Percentiles rank a stretch among this genome's conserved stretches.
Conservation (phyloP, 352 stramenopile species). For the Globisporangium cylindrosporum region DNA sequence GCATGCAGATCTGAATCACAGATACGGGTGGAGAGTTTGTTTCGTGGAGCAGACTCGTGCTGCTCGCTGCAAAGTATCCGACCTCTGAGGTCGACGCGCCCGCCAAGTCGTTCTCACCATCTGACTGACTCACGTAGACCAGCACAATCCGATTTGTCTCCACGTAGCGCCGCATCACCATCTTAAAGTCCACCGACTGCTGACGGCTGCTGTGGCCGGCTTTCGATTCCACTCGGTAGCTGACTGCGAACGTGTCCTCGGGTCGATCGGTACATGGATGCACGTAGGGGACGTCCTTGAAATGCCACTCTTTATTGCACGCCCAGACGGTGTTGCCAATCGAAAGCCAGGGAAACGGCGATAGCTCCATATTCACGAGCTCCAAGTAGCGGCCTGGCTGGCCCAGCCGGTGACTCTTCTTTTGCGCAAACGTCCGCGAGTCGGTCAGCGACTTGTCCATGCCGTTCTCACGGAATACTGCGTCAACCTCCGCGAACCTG, state of each 20-base stretch:
- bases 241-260: too few species aligned
- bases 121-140: constrained; percentile 31
- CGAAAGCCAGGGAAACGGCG: constrained; percentile 4
- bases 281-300: too few species aligned
- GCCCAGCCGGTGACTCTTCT: constrained; percentile 2
- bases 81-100: constrained; percentile 29
- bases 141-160: constrained; percentile 27
- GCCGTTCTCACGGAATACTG: constrained; percentile 10
- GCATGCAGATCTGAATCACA: constrained; percentile 9
- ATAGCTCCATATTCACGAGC: constrained; percentile 6
- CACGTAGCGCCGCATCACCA: constrained; percentile 34
- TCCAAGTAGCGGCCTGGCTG: constrained; percentile 6
- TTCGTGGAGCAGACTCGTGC: background rate
- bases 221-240: too few species aligned
- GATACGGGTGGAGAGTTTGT: background rate
- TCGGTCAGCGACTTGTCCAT: constrained; percentile 13
- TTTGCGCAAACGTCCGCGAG: constrained; percentile 11
- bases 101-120: constrained; percentile 29
- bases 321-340: constrained; percentile 1
- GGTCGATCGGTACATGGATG: too few species aligned
- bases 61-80: constrained; percentile 18
- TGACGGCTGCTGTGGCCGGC: background rate
- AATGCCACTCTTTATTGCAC: background rate
- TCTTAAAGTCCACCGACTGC: constrained; percentile 22
- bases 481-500: constrained; percentile 5